Conservation (phyloP, 2,329 filamentous ascomycete species). For the Trichoderma sp. region DNA sequence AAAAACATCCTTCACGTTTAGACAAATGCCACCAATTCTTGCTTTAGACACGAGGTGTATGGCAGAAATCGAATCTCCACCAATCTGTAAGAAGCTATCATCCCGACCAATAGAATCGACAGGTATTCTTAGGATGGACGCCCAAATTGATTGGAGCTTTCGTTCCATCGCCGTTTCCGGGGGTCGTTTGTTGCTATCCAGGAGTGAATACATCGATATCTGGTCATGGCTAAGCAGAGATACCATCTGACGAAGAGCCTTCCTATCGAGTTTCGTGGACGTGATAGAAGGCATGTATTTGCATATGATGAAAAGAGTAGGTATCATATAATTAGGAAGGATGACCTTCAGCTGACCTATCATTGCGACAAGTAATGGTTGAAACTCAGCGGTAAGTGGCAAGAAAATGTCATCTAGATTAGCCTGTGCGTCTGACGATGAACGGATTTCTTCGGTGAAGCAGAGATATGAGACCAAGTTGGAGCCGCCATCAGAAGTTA, state of each 20-base stretch:
- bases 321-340: slow-evolving; percentile 8
- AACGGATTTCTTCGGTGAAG: neutral
- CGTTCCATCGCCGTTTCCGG: slow-evolving; percentile 9
- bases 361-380: neutral
- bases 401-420: neutral
- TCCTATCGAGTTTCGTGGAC: slow-evolving; percentile 15
- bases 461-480: neutral
- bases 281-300: slow-evolving; percentile 10
- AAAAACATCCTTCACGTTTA: slow-evolving; percentile 24
- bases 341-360: neutral
- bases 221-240: neutral
- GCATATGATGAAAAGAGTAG: slow-evolving; percentile 5
- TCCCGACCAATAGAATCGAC: neutral
- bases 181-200: neutral
- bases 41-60: slow-evolving; percentile 2
- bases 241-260: neutral
- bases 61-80: slow-evolving; percentile 10
- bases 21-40: neutral
- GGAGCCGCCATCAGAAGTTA: neutral
- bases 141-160: slow-evolving; percentile 1
- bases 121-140: neutral
- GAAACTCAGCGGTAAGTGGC: neutral
- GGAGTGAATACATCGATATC: neutral
- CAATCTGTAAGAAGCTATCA: slow-evolving; percentile 15
- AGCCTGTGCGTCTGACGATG: neutral